Evolutionary conservation across 1,284 basidiomycete genomes (phyloP).

Genomic region (Malassezia obtusa): DNA sequence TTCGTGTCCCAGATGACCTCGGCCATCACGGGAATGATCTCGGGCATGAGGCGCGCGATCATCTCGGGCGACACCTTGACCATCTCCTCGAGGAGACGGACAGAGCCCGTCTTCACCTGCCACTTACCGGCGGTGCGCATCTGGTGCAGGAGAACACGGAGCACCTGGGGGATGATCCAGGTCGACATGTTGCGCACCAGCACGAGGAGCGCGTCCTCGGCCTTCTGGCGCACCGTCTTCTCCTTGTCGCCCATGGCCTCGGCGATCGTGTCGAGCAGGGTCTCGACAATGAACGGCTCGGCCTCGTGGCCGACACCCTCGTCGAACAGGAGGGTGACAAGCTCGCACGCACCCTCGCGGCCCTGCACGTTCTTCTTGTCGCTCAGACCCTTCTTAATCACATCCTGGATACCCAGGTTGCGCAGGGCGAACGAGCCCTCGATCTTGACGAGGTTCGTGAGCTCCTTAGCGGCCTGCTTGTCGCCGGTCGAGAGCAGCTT

Average conservation of each 20-base stretch:
- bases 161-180: conserved; percentile 74
- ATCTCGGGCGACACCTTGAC: conserved; percentile 73
- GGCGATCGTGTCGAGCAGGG: conserved; percentile 73
- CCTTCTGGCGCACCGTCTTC: conserved; percentile 70
- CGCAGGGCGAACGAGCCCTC: conserved; percentile 74
- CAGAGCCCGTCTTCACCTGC: conserved; percentile 91
- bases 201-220: conserved; percentile 71
- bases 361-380: conserved; percentile 60
- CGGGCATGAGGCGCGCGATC: conserved; percentile 82
- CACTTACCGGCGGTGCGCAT: conserved; percentile 96
- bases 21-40: conserved; percentile 87
- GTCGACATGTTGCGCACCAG: conserved; percentile 76
- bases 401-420: conserved; percentile 66
- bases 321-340: conserved; percentile 61
- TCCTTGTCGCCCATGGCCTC: conserved; percentile 90
- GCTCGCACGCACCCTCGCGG: conserved; percentile 63
- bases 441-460: conserved; percentile 51
- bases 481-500: conserved; percentile 48
- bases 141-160: conserved; percentile 83
- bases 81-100: conserved; percentile 79
- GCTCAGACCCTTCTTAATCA: conserved; percentile 61
- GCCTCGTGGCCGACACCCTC: conserved; percentile 71
- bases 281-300: conserved; percentile 80
- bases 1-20: conserved; percentile 99
- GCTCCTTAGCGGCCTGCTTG: conserved; percentile 49